Conservation (phyloP, 495 filamentous ascomycete genomes). For the Penicillium maclennaniae region DNA sequence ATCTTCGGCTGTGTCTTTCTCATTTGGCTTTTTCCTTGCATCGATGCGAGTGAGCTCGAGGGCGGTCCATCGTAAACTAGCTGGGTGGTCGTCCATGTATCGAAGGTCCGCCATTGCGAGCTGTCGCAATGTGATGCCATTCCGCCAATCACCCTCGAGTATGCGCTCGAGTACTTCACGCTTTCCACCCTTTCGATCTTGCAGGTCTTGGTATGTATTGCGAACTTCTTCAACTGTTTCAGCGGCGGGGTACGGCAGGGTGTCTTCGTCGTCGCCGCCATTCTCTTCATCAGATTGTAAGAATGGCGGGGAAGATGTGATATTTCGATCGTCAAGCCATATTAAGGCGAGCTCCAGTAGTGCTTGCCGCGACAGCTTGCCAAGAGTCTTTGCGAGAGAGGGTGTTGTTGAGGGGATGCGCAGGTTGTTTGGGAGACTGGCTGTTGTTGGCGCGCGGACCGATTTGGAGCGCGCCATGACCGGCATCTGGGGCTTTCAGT, state of each 20-base stretch:
- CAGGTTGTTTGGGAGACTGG: constrained; percentile 49
- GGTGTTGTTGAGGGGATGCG: constrained; percentile 61
- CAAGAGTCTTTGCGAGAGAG: constrained; percentile 60
- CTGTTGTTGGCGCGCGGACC: constrained; percentile 45
- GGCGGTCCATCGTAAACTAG: constrained; percentile 70
- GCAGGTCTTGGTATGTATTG: constrained; percentile 55
- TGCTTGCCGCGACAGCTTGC: constrained; percentile 64
- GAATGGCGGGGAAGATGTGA: constrained; percentile 48
- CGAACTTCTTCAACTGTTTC: constrained; percentile 58
- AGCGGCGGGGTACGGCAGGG: constrained; percentile 58
- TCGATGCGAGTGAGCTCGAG: constrained; percentile 51
- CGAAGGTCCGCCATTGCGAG: constrained; percentile 77
- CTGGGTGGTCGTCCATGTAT: constrained; percentile 72
- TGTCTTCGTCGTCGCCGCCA: constrained; percentile 33
- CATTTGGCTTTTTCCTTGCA: constrained; percentile 2
- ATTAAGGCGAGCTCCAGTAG: constrained; percentile 64
- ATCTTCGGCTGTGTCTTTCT: constrained; percentile 25
- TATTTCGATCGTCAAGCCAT: constrained; percentile 67
- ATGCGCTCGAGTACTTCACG: constrained; percentile 74
- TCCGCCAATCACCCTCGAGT: constrained; percentile 76
- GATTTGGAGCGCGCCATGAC: constrained; percentile 42
- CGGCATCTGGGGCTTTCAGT: neutral
- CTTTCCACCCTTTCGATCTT: constrained; percentile 60
- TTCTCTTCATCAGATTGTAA: constrained; percentile 26
- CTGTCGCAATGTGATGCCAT: constrained; percentile 71